Evolutionary conservation across 108 stramenopile species (phyloP).

Genomic region (Pseudonitzschia delicatissima): DNA sequence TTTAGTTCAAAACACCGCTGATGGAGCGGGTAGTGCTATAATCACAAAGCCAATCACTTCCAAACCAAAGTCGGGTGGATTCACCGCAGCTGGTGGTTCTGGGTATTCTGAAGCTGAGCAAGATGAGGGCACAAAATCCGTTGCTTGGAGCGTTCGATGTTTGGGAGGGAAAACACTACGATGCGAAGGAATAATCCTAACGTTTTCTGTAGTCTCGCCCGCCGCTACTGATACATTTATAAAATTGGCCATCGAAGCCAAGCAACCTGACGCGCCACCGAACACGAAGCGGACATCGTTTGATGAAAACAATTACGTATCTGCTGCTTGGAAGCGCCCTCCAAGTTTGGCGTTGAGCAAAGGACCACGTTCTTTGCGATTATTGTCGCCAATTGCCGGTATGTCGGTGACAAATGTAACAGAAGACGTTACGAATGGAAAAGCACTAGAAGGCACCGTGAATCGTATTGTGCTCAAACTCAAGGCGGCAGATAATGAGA

Average conservation of each 20-base stretch:
- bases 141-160: slow-evolving; percentile 30
- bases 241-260: slow-evolving; percentile 39
- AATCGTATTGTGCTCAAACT: slow-evolving; percentile 71
- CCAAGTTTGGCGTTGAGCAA: slow-evolving; percentile 41
- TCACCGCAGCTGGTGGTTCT: slow-evolving; percentile 55
- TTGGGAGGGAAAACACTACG: slow-evolving; percentile 71
- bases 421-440: slow-evolving; percentile 41
- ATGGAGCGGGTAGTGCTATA: slow-evolving; percentile 25
- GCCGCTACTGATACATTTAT: slow-evolving; percentile 26
- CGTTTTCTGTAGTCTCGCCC: slow-evolving; percentile 37
- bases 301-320: slow-evolving; percentile 78
- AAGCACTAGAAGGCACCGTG: slow-evolving; percentile 79
- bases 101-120: slow-evolving; percentile 69
- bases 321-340: slow-evolving; percentile 73
- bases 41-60: not conserved
- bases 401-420: slow-evolving; percentile 69
- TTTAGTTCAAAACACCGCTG: slow-evolving; percentile 23
- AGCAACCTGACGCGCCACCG: slow-evolving; percentile 17
- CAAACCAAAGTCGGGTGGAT: slow-evolving; percentile 41
- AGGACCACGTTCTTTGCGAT: slow-evolving; percentile 75
- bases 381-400: slow-evolving; percentile 61
- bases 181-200: slow-evolving; percentile 57
- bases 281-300: slow-evolving; percentile 51
- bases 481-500: slow-evolving; percentile 45
- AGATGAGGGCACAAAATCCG: slow-evolving; percentile 34